Percentiles rank a stretch among this genome's conserved stretches.
Evolutionary conservation across 2,329 filamentous ascomycete species (phyloP).

Genomic region (Fusarium coffeatum): DNA sequence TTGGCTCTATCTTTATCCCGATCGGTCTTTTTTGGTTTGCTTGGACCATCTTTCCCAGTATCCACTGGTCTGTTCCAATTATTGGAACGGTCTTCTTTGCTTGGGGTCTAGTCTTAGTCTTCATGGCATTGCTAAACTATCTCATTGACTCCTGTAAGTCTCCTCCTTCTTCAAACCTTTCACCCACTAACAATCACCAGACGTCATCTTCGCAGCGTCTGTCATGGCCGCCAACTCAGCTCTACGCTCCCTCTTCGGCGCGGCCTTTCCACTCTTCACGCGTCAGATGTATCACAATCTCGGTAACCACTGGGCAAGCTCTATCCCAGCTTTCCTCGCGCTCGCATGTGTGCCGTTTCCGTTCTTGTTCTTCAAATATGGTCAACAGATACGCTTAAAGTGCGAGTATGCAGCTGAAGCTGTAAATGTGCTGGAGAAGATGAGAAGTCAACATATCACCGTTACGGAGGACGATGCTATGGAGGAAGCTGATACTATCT

Average conservation of each 20-base stretch:
- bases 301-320: conserved; percentile 21
- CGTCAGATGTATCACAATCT: conserved; percentile 21
- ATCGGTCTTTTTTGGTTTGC: conserved; percentile 29
- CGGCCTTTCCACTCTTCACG: conserved; percentile 24
- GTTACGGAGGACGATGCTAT: conserved; percentile 1
- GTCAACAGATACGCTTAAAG: not conserved
- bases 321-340: conserved; percentile 19
- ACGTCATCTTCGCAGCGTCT: conserved; percentile 10
- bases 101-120: conserved; percentile 21
- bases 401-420: conserved; percentile 23
- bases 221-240: conserved; percentile 26
- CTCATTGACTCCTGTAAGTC: conserved; percentile 21
- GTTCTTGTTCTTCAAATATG: conserved; percentile 22
- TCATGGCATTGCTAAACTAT: conserved; percentile 18
- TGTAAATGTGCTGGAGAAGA: not conserved
- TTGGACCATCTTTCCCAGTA: not conserved
- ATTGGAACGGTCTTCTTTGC: conserved; percentile 9
- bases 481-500: conserved; percentile 12
- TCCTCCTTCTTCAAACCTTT: rapidly evolving
- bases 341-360: conserved; percentile 20
- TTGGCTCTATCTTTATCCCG: conserved; percentile 10
- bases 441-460: not conserved
- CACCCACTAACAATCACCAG: not conserved
- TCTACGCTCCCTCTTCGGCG: conserved; percentile 16
- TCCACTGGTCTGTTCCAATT: conserved; percentile 21